A percentile compares a stretch with the other conserved stretches of the same genome.
These are phyloP conservation scores for Durio zibethinus DNA, from an alignment of 345 rosid species.

Conservation along the genomic window DNA sequence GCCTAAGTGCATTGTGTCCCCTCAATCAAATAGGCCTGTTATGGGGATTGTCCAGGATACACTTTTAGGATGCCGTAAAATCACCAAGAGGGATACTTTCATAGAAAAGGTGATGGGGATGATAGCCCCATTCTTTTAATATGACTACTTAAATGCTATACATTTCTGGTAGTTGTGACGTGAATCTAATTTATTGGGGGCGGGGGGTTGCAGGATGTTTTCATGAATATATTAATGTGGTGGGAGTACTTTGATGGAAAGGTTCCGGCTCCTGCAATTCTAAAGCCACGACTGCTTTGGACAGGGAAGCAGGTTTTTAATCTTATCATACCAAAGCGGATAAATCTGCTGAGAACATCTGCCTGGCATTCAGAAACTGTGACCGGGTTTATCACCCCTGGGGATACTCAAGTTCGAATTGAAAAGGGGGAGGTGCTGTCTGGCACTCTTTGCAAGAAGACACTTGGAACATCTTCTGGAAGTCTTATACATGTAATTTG, in stretches of 20 bases:
- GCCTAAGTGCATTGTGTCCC: conserved; percentile 95
- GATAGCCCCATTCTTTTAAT: not conserved
- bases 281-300: conserved; percentile 94
- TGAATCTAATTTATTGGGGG: not conserved
- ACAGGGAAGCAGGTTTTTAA: conserved; percentile 97
- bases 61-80: conserved; percentile 90
- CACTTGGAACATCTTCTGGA: conserved; percentile 85
- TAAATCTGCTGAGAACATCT: conserved; percentile 76
- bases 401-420: conserved; percentile 87
- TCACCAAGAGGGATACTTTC: conserved; percentile 95
- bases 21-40: conserved; percentile 93
- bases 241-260: conserved; percentile 99
- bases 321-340: conserved; percentile 96
- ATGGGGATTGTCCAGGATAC: conserved; percentile 99
- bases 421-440: conserved; percentile 86
- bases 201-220: conserved; percentile 63
- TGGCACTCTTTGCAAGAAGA: conserved; percentile 94
- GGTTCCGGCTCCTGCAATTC: conserved; percentile 86
- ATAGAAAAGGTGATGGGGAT: conserved; percentile 76
- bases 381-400: conserved; percentile 74
- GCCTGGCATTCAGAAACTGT: conserved; percentile 87
- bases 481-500: conserved; percentile 94
- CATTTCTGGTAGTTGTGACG: not conserved
- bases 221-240: conserved; percentile 97
- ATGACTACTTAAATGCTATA: not conserved